Evolutionary conservation across 441 rosid species (phyloP).

Genomic region (Pelargonium citronellum): DNA sequence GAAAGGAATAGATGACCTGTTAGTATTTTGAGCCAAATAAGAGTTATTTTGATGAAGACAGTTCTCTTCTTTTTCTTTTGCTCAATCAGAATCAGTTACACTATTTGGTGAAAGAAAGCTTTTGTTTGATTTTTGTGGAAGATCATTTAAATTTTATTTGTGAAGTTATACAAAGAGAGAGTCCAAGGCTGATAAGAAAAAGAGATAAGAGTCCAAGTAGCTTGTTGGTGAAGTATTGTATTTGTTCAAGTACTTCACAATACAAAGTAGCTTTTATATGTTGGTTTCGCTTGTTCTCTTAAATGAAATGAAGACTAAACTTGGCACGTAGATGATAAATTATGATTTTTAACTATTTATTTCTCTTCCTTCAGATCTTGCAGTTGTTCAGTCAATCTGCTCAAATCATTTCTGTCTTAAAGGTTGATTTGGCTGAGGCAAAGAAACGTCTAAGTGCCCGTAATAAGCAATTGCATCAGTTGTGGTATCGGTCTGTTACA

Average conservation of each 20-base stretch:
- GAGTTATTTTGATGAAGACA: not conserved
- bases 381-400: constrained; percentile 92
- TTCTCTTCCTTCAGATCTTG: constrained; percentile 62
- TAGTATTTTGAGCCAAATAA: not conserved
- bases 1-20: not conserved
- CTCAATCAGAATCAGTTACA: constrained; percentile 3
- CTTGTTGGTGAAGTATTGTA: not conserved
- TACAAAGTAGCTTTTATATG: constrained; percentile 4
- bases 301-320: not conserved
- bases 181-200: not conserved
- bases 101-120: constrained; percentile 3
- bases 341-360: not conserved
- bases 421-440: constrained; percentile 86
- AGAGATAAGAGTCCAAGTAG: no score
- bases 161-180: not conserved
- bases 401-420: constrained; percentile 57
- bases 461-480: constrained; percentile 92
- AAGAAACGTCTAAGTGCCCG: constrained; percentile 77
- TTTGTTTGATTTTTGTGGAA: not conserved
- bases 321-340: constrained; percentile 14
- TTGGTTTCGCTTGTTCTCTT: not conserved
- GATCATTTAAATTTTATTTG: not conserved
- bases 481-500: constrained; percentile 99
- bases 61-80: not conserved
- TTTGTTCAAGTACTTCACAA: not conserved